A percentile compares a stretch with the other conserved stretches of the same genome.
phyloP scores from a whole-genome alignment of 2,329 filamentous ascomycete genomes.

The Graphilbum fragrans region DNA sequence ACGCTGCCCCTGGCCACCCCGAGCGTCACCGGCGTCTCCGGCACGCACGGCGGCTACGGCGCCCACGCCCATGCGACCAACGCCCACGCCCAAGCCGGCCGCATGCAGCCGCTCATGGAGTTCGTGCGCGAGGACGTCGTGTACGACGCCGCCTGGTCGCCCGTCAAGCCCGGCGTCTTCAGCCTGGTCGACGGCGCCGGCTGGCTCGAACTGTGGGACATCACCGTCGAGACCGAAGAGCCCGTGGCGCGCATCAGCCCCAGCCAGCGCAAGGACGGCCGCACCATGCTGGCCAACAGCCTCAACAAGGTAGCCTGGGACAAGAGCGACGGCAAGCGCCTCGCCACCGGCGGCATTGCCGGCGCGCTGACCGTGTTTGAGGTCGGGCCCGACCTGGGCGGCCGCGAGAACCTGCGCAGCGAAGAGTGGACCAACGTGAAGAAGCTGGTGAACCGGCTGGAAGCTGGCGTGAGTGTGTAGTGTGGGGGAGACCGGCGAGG shows the following conservation, averaged over 20 bases:
- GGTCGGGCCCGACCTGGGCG: conserved; percentile 69
- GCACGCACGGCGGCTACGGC: conserved; percentile 1
- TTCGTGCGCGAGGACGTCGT: conserved; percentile 92
- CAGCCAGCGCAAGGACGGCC: conserved; percentile 49
- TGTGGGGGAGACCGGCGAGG: conserved; percentile 17
- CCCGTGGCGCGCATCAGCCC: conserved; percentile 73
- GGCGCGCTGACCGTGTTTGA: conserved; percentile 88
- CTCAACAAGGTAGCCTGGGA: conserved; percentile 96
- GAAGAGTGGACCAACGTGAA: conserved; percentile 94
- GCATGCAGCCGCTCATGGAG: conserved; percentile 67
- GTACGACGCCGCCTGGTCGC: conserved; percentile 93
- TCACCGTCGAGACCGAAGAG: conserved; percentile 85
- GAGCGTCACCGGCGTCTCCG: conserved; percentile 19
- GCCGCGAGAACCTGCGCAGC: conserved; percentile 67
- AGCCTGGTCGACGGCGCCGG: conserved; percentile 89
- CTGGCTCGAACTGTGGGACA: conserved; percentile 87
- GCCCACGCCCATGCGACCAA: conserved; percentile 19
- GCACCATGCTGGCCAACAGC: conserved; percentile 66
- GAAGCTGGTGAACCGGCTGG: conserved; percentile 69
- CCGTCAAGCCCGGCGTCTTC: conserved; percentile 87
- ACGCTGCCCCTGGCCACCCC: conserved; percentile 30
- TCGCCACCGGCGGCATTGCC: conserved; percentile 87
- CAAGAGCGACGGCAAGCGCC: conserved; percentile 68
- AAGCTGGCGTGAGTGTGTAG: conserved; percentile 43
- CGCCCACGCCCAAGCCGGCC: conserved; percentile 27